Evolutionary conservation across 805 yeast genomes (phyloP).

Genomic region (Kodamaea hsintzibuensis): DNA sequence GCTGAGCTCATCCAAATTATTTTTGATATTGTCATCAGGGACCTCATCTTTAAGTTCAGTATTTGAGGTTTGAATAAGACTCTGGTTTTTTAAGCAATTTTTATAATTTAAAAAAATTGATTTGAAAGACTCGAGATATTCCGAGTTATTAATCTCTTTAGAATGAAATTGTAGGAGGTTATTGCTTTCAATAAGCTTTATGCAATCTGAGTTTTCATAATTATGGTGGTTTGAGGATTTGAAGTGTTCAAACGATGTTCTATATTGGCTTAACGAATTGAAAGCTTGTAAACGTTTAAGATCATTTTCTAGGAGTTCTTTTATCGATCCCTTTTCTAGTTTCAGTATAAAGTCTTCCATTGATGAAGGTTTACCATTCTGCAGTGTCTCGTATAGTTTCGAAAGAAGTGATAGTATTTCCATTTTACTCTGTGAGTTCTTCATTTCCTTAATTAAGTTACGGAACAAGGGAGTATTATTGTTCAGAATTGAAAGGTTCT

Average conservation of each 20-base stretch:
- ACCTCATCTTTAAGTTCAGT: too few relatives aligned
- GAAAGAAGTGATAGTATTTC: conserved; percentile 20
- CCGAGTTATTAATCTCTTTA: conserved; percentile 18
- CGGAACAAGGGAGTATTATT: conserved; percentile 16
- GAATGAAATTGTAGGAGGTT: conserved; percentile 16
- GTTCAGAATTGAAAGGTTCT: not conserved
- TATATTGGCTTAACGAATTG: conserved; percentile 22
- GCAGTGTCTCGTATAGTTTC: conserved; percentile 7
- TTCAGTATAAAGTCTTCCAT: conserved; percentile 16
- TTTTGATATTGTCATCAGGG: not conserved
- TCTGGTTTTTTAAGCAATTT: not conserved
- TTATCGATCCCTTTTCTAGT: conserved; percentile 13
- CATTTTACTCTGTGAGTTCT: conserved; percentile 15
- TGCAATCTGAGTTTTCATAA: conserved; percentile 32
- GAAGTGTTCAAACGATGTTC: conserved; percentile 24
- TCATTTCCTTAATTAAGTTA: conserved; percentile 20
- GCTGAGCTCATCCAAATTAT: not conserved
- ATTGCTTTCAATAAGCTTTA: conserved; percentile 17
- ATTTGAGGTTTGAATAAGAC: not conserved
- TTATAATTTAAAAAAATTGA: conserved; percentile 4
- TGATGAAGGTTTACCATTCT: conserved; percentile 12
- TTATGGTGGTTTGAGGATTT: conserved; percentile 36
- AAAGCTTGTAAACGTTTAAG: conserved; percentile 20
- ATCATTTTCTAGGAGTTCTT: conserved; percentile 11
- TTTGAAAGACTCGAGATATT: conserved; percentile 22